Base-by-base conservation (phyloP, 83 land plant species). In the Picea abies region DNA sequence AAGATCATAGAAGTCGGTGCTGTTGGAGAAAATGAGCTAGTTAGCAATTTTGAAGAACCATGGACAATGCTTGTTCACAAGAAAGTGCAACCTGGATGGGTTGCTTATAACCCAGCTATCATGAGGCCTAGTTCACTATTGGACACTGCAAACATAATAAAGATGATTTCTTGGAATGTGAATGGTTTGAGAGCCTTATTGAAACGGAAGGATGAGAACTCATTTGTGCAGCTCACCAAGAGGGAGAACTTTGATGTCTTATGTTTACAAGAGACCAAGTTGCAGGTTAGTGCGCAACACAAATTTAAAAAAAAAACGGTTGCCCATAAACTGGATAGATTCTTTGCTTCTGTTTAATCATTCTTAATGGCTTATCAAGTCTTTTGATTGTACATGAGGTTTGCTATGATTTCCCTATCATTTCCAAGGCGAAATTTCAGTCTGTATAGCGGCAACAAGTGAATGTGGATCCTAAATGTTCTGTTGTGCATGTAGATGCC, bases 111-210 rank as follows among this genome's bases (percentile, higher is more conserved):
- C 83, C 99, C 99, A 26, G 63, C 60, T 58, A 88, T 84, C 17
- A 95, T 93, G 96, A 88, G 96, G 82, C 91, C 93, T 20, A 84
- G 64, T 77, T 87, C 87, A 39, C 86, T 80, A 73, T 16, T 80
- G 12, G 71, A 58, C 37, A 89, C 47, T 58, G 82, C 81, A 64
- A 89, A 88, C 22, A 76, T 23, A 72, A 52, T 95, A 87, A 95
- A 93, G 82, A 70, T 96, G 26, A 63, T 96, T 60, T 96, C 99
- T 44, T 96, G 99, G 98, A 96, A 96, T 85, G 99, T 96, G 26
- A 96, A 96, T 89, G 99, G 99, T 17, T 85, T 96, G 79, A 85
- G 99, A 85, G 99, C 94, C 5, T 82, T 95, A 37, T 56, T 95
- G 87, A 96, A 92, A 79, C 44, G 70, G 78, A 76, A 87, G 66